These are phyloP conservation scores for Aspergillus ellipticus DNA, from an alignment of 495 filamentous ascomycete genomes.

Conservation along the genomic window DNA sequence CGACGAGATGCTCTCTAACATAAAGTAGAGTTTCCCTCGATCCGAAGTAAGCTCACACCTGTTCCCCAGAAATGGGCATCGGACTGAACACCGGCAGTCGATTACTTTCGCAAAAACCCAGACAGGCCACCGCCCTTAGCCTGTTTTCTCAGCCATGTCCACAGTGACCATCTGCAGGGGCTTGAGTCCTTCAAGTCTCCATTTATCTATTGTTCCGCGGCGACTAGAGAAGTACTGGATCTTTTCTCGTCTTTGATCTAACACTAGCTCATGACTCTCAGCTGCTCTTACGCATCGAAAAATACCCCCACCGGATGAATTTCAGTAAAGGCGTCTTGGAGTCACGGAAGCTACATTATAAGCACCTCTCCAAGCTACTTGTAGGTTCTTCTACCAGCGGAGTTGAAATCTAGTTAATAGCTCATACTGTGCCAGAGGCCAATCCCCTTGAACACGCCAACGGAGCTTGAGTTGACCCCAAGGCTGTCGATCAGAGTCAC, in stretches of 20 bases:
- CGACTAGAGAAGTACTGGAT: constrained; percentile 65
- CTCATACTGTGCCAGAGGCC: constrained; percentile 55
- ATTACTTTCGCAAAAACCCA: constrained; percentile 70
- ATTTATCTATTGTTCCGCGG: constrained; percentile 86
- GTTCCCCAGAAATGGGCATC: background rate
- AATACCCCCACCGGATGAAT: constrained; percentile 74
- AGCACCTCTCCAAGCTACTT: constrained; percentile 67
- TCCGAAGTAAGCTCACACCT: constrained; percentile 26
- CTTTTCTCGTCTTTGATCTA: background rate
- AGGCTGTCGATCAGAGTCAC: constrained; percentile 70
- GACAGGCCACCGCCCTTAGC: constrained; percentile 63
- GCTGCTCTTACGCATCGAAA: constrained; percentile 69
- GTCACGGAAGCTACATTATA: constrained; percentile 62
- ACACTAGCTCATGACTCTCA: constrained; percentile 16
- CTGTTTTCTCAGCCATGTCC: constrained; percentile 90
- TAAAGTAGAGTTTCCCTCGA: constrained; percentile 37
- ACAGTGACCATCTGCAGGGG: constrained; percentile 85
- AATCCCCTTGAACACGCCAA: constrained; percentile 80
- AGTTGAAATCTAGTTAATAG: background rate
- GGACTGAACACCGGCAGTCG: constrained; percentile 48
- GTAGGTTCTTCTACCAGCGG: constrained; percentile 25
- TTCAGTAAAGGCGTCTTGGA: constrained; percentile 75
- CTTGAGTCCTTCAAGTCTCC: constrained; percentile 72
- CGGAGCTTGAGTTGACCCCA: constrained; percentile 67
- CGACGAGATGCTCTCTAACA: constrained; percentile 9